Evolutionary conservation across 106 monocot species (phyloP), one percentile per base, ranked within the genome.

Genomic region (Gastrodia elata): DNA sequence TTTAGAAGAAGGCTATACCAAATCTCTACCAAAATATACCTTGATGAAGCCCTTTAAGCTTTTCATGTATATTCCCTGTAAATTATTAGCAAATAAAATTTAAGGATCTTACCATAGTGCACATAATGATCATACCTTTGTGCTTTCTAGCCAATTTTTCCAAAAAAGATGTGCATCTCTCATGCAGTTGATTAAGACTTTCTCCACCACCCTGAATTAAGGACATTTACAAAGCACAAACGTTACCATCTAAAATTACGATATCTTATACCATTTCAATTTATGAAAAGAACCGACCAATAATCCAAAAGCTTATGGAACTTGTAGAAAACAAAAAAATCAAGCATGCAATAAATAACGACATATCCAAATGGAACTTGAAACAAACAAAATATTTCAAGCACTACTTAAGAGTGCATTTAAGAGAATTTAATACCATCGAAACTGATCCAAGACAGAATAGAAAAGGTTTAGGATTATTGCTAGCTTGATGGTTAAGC

Each of bases 131-230:
- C 4, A 73, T 91, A 91, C 98, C 98, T 74, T 38, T 82, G 75
- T 98, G 93, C 81, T 91, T 90, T 37, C 34, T 74, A 77, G 93
- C 93, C 78, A 98, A 88, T 70, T 64, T 79, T 64, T 89, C 79
- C 84, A 98, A 71, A 43, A 75, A 82, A 71, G 90, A 88, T 58
- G 85, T 81, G 78, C 93, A 88, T 40, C 98, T 80, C 43, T 80
- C 35, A 68, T 86, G 80, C 78, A 98, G 76, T 78, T 93, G 93
- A 83, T 83, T 74, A 56, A 87, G 74, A 79, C 98, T 98, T 74
- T 98, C 93, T 78, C 98, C 98, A 85, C 91, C 93, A 89, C 93
- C 98, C 98, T 98, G 80, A 65, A 67, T 24, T 18, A 33, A 39
- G 52, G 26, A 59, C 25, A 24, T 32, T 33, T 39, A 40, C 38